These are phyloP conservation scores for Endothia cerciana DNA, from an alignment of 2,329 filamentous ascomycete species.

Conservation along the genomic window DNA sequence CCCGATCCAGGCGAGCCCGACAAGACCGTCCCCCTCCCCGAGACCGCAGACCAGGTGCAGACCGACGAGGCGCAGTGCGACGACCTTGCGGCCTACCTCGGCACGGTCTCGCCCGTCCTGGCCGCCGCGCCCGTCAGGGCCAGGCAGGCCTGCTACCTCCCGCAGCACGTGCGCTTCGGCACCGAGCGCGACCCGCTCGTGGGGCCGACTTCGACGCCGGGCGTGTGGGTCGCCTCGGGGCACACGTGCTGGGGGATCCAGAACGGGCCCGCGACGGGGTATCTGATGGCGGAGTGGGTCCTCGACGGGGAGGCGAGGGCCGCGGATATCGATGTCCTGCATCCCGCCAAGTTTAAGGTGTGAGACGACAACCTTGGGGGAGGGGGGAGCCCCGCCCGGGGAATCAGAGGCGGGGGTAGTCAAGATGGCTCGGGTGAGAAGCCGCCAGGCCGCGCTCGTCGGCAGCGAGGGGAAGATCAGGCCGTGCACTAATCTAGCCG, in stretches of 20 bases:
- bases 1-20: slow-evolving; percentile 71
- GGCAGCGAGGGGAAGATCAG: not conserved
- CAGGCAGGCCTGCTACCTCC: slow-evolving; percentile 91
- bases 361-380: slow-evolving; percentile 31
- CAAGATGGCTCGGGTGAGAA: no score
- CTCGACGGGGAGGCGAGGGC: slow-evolving; percentile 73
- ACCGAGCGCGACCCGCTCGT: slow-evolving; percentile 72
- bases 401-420: no score
- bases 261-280: slow-evolving; percentile 87
- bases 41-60: slow-evolving; percentile 74
- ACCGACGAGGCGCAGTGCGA: slow-evolving; percentile 78
- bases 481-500: not conserved
- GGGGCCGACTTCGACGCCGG: slow-evolving; percentile 72
- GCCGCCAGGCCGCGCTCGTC: not conserved
- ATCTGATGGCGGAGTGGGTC: slow-evolving; percentile 77
- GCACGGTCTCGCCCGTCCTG: slow-evolving; percentile 67
- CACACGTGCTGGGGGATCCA: slow-evolving; percentile 99
- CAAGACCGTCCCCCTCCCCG: slow-evolving; percentile 71
- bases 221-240: slow-evolving; percentile 80
- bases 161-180: slow-evolving; percentile 69
- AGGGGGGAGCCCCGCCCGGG: not conserved
- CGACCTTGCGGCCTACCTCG: slow-evolving; percentile 81
- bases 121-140: slow-evolving; percentile 70
- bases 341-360: slow-evolving; percentile 67
- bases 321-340: slow-evolving; percentile 66